Evolutionary conservation across 2,329 filamentous ascomycete genomes (phyloP), one percentile per base, ranked within the genome.

Genomic region (Fusarium setosum): DNA sequence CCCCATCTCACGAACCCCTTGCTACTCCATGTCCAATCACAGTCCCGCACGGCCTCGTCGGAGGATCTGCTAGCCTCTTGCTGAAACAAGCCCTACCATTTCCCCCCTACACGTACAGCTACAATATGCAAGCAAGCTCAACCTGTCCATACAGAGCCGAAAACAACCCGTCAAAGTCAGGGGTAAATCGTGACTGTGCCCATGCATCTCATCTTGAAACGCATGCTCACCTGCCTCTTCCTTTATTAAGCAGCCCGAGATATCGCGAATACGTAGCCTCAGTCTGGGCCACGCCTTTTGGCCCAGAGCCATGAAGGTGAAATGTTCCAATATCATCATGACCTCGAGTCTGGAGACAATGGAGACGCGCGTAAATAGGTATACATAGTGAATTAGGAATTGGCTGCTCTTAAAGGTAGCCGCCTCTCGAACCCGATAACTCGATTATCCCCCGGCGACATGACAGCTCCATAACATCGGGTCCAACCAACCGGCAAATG

Each of bases 31-130:
- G 52, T 7, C 70, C 70, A 72, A 72, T 72, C 64, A 67, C 12
- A 13, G 38, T 23, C 26, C 58, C n/a, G 55, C 50, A 61, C 37
- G 24, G 44, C 42, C 56, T 57, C 51, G 59, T 64, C 38, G 54
- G 68, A 68, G 68, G 53, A 69, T 64, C 58, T 72, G 40, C 68
- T 70, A 72, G 65, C 53, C 55, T 54, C 42, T 45, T 60, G 56
- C 61, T 72, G 70, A 72, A 72, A 72, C 70, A 69, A 70, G 67
- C 70, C 67, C 67, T 72, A 63, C 59, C 57, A 35, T 58, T 32
- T 47, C 45, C 66, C 67, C 69, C 66, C 55, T 69, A 64, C 58
- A 41, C 56, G 59, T 68, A 70, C 61, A 65, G 42, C 40, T 45
- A 37, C 53, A n/a, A 66, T 59, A 61, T 59, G 51, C 61, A 61